Evolutionary conservation across 2,329 filamentous ascomycete genomes (phyloP).

Genomic region (Penicillium sp.): DNA sequence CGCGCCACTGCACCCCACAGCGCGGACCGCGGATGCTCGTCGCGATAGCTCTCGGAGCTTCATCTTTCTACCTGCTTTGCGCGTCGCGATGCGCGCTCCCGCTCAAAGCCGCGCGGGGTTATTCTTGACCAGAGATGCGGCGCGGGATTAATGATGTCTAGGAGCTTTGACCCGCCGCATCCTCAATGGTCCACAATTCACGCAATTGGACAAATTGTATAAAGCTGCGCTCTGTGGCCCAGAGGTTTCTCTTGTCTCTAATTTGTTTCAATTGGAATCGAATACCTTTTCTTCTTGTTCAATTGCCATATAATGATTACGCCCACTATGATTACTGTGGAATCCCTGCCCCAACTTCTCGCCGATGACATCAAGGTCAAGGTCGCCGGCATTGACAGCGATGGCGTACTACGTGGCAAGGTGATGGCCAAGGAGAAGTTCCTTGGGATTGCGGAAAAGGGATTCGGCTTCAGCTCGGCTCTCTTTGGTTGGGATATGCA

Average conservation of each 20-base stretch:
- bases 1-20: conserved; percentile 15
- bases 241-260: background rate
- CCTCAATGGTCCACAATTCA: background rate
- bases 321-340: conserved; percentile 50
- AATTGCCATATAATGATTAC: conserved; percentile 6
- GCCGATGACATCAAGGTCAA: conserved; percentile 76
- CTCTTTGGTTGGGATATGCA: conserved; percentile 98
- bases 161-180: conserved; percentile 1
- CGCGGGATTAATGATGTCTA: conserved; percentile 5
- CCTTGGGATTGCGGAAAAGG: conserved; percentile 71
- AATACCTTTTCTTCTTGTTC: background rate
- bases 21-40: conserved; percentile 19
- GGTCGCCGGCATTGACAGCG: conserved; percentile 80
- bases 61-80: background rate
- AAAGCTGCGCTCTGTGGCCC: background rate
- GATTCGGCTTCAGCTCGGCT: conserved; percentile 90
- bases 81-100: background rate
- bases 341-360: conserved; percentile 66
- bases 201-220: conserved; percentile 9
- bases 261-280: background rate
- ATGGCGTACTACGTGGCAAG: conserved; percentile 84
- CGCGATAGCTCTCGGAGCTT: background rate
- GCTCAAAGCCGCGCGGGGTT: background rate
- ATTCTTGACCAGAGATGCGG: background rate
- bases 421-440: conserved; percentile 92